phyloP scores from a whole-genome alignment of 106 monocot genomes.

The Acanthochlamys bracteata region DNA sequence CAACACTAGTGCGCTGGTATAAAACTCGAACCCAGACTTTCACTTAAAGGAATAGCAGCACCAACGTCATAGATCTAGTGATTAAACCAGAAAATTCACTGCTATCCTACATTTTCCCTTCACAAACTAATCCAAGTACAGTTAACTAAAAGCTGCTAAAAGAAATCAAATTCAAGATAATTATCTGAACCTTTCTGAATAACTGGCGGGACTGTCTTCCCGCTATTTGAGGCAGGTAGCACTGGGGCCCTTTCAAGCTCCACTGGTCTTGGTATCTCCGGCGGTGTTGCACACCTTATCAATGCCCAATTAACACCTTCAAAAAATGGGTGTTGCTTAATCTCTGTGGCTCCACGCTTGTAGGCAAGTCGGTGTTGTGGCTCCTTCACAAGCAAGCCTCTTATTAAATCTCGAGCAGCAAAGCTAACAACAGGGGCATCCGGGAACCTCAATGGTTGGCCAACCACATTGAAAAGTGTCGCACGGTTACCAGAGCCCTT shows the following conservation, averaged over 20 bases:
- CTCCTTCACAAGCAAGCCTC: constrained; percentile 15
- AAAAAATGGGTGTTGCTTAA: constrained; percentile 13
- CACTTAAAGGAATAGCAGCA: not conserved
- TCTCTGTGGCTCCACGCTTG: constrained; percentile 13
- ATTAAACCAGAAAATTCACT: constrained; percentile 1
- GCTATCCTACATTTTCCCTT: not conserved
- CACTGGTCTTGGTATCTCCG: constrained; percentile 8
- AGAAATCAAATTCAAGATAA: constrained; percentile 14
- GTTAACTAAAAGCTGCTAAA: not conserved
- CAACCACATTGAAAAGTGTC: constrained; percentile 12
- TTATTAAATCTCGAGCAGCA: constrained; percentile 3
- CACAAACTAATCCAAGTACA: not conserved
- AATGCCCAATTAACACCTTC: constrained; percentile 15
- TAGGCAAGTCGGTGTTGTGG: constrained; percentile 11
- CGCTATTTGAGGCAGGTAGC: not conserved
- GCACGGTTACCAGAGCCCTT: constrained; percentile 13
- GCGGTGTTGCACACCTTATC: constrained; percentile 9
- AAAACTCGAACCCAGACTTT: constrained; percentile 6
- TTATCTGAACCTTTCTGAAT: constrained; percentile 12
- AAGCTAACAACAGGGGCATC: constrained; percentile 13
- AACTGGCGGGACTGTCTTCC: not conserved
- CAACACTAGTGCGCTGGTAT: not conserved
- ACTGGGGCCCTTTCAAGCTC: not conserved
- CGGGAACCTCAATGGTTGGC: constrained; percentile 10
- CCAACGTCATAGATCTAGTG: not conserved